Conservation (phyloP, 352 stramenopile species). For the Phytophthora sp. region DNA sequence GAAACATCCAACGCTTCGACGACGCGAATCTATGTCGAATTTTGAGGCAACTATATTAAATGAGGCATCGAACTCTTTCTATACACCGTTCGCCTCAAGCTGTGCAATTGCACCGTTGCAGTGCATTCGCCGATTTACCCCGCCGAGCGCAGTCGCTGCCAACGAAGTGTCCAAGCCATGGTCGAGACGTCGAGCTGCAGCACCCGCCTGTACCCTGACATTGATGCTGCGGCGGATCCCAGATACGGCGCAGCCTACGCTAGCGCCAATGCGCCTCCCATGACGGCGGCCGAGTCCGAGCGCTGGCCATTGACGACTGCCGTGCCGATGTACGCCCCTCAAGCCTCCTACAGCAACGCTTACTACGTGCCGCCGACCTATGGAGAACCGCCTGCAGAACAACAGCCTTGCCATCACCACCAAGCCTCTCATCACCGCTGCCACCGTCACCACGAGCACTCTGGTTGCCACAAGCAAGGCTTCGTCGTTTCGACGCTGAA, state of each 20-base stretch:
- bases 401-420: slow-evolving; percentile 26
- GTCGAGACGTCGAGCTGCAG: slow-evolving; percentile 14
- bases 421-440: slow-evolving; percentile 26
- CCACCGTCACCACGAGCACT: slow-evolving; percentile 19
- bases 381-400: slow-evolving; percentile 8
- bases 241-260: slow-evolving; percentile 5
- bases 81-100: background rate
- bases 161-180: slow-evolving; percentile 11
- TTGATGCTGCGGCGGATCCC: slow-evolving; percentile 16
- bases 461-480: slow-evolving; percentile 8
- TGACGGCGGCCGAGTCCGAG: slow-evolving; percentile 19
- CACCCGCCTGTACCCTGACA: slow-evolving; percentile 21
- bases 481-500: slow-evolving; percentile 53
- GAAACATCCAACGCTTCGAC: no score
- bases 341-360: slow-evolving; percentile 13
- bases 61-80: background rate
- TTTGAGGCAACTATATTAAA: no score
- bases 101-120: background rate
- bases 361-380: slow-evolving; percentile 45
- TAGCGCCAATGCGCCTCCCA: slow-evolving; percentile 12
- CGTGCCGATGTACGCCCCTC: slow-evolving; percentile 15
- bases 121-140: background rate
- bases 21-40: no score
- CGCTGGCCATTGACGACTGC: slow-evolving; percentile 24
- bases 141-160: background rate